phyloP scores from a whole-genome alignment of 257 asterid species.

The Nicotiana attenuata region DNA sequence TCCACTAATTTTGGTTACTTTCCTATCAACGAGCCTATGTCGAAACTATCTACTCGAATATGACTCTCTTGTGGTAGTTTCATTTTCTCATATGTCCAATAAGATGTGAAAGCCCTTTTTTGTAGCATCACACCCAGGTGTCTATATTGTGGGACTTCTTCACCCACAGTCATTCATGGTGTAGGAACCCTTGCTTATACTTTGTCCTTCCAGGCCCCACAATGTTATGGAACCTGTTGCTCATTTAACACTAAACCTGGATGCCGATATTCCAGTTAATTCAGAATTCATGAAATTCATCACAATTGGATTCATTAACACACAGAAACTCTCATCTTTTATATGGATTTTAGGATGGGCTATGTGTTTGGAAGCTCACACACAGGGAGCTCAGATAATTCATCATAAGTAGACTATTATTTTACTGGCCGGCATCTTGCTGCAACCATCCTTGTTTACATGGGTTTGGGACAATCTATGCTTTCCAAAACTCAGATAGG shows the following conservation, averaged over 20 bases:
- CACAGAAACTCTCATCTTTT: not conserved
- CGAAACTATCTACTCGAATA: not conserved
- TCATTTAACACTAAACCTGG: not conserved
- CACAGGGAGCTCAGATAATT: not conserved
- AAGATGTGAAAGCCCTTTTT: not conserved
- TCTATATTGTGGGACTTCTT: not conserved
- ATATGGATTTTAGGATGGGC: not conserved
- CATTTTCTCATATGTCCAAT: not conserved
- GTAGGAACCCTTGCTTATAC: not conserved
- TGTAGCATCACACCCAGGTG: not conserved
- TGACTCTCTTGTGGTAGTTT: not conserved
- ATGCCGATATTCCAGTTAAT: not conserved
- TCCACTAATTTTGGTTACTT: not conserved
- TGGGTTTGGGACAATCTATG: not conserved
- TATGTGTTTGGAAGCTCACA: not conserved
- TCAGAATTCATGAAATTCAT: not conserved
- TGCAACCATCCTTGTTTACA: not conserved
- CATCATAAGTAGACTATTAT: not conserved
- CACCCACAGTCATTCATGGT: not conserved
- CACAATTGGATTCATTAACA: not conserved
- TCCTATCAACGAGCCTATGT: not conserved
- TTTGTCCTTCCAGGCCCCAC: not conserved
- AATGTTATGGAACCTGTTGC: not conserved
- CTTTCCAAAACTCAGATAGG: not conserved
- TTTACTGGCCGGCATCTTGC: not conserved